Base-by-base conservation (phyloP, 2,329 filamentous ascomycete genomes). In the Exophiala viscosa region DNA sequence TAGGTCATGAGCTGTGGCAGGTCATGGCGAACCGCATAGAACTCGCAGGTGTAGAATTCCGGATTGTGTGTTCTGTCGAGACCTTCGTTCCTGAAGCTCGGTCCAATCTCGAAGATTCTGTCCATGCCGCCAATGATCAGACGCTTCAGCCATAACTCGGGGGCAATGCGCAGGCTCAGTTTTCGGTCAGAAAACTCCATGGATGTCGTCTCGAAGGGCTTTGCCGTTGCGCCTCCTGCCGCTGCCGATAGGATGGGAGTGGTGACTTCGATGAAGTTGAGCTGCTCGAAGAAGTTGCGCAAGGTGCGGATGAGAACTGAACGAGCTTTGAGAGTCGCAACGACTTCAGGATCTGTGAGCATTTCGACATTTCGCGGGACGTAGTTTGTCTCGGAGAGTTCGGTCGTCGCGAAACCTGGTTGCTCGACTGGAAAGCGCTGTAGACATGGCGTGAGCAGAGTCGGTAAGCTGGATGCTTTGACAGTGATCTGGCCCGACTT, bases 41-140 rank as follows among this genome's bases (percentile, higher is more conserved):
- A 97, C 72, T 99, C 93, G 75, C 92, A 97, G 55, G 89, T 97
- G 40, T 88, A 93, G 72, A 97, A 99, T 67, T 99, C 93, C 0
- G 93, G 92, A 66, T 99, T 99, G 68, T 99, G 93, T 0, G 90
- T 96, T 28, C 81, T 81, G 68, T 96, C 91, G 33, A 96, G 70
- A 1, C 80, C 89, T 73, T 99, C 93, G 67, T 99, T 99, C 39
- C 93, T 83, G 70, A 99, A 99, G 10, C 85, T 84, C 3, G 89
- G 86, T 0, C 93, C 93, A 59, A 99, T 91, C 71, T 99, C 93
- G 65, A 95, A 99, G 20, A 99, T 84, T 57, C 79, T 84, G 63
- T 95, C 87, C 56, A 97, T 84, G 2, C 91, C 92, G 45, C 91
- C 92, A 14, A 97, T 81, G 1, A 97, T 83, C 41, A 99, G 76